A percentile compares a stretch with the other conserved stretches of the same genome.
These are phyloP conservation scores for Gillenia trifoliata DNA, from an alignment of 306 rosid species.

Conservation along the genomic window DNA sequence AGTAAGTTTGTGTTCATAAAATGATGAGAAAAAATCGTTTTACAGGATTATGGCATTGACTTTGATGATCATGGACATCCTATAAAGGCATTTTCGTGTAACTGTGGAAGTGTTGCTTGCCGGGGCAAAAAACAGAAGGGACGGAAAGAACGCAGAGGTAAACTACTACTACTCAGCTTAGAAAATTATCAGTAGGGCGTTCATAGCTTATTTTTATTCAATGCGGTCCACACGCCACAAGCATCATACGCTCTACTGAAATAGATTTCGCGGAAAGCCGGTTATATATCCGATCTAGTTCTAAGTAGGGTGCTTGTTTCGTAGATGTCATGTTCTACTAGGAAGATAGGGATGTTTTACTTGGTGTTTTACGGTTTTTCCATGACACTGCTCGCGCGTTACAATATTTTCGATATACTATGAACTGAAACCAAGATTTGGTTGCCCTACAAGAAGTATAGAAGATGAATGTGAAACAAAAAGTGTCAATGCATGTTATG, in stretches of 20 bases:
- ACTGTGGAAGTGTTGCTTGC: slow-evolving; percentile 69
- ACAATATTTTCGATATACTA: too few species aligned
- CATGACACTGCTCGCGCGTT: too few species aligned
- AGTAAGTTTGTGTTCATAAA: background rate
- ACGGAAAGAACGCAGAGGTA: slow-evolving; percentile 36
- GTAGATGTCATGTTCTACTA: too few species aligned
- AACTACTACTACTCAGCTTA: slow-evolving; percentile 1
- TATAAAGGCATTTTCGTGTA: slow-evolving; percentile 66
- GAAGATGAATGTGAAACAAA: background rate
- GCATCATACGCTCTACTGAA: too few species aligned
- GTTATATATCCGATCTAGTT: too few species aligned
- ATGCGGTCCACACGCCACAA: too few species aligned
- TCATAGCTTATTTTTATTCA: background rate
- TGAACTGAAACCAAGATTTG: too few species aligned
- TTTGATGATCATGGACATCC: slow-evolving; percentile 73
- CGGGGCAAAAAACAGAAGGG: slow-evolving; percentile 32
- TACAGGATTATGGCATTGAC: slow-evolving; percentile 86
- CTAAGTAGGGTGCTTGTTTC: too few species aligned
- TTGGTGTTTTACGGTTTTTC: too few species aligned
- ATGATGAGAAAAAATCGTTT: slow-evolving; percentile 15
- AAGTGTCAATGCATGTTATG: background rate
- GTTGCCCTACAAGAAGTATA: background rate
- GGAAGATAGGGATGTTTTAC: too few species aligned
- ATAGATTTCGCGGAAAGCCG: too few species aligned
- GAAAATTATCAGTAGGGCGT: too few species aligned